Percentiles rank a stretch among this genome's conserved stretches.
These are phyloP conservation scores for Cnidoscolus chayamansa DNA, from an alignment of 441 rosid genomes.

Conservation along the genomic window DNA sequence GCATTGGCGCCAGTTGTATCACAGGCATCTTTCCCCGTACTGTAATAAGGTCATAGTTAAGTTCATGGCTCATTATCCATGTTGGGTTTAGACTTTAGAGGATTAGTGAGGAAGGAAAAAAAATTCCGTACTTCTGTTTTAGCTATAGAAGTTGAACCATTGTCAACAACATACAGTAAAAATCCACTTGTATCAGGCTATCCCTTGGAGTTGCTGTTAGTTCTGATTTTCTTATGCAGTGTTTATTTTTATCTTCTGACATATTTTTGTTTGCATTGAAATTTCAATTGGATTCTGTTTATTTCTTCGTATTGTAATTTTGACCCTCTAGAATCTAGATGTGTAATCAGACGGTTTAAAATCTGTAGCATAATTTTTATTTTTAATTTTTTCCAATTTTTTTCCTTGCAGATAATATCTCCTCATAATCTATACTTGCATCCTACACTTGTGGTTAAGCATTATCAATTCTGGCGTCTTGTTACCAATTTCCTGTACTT, in stretches of 20 bases:
- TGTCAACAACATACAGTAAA: background rate
- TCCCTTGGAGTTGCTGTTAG: background rate
- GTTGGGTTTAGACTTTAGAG: too few species aligned
- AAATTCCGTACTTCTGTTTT: background rate
- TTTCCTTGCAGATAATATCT: constrained; percentile 71
- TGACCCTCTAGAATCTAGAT: background rate
- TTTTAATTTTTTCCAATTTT: background rate
- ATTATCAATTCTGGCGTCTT: constrained; percentile 95
- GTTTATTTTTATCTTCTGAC: background rate
- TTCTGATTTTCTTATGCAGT: background rate
- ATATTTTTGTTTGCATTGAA: background rate
- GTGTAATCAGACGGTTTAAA: background rate
- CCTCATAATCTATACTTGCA: constrained; percentile 83
- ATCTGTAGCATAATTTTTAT: constrained; percentile 13
- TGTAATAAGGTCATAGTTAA: too few species aligned
- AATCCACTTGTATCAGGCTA: background rate
- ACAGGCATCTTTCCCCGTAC: too few species aligned
- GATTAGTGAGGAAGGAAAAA: background rate
- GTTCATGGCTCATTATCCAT: too few species aligned
- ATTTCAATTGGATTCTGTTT: background rate
- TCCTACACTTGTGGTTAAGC: constrained; percentile 79
- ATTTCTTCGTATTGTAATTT: background rate
- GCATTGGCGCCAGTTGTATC: background rate
- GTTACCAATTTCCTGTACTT: constrained; percentile 92
- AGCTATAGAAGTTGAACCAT: background rate